These are phyloP conservation scores for Candida nitratophila DNA, from an alignment of 805 yeast genomes.

Conservation along the genomic window DNA sequence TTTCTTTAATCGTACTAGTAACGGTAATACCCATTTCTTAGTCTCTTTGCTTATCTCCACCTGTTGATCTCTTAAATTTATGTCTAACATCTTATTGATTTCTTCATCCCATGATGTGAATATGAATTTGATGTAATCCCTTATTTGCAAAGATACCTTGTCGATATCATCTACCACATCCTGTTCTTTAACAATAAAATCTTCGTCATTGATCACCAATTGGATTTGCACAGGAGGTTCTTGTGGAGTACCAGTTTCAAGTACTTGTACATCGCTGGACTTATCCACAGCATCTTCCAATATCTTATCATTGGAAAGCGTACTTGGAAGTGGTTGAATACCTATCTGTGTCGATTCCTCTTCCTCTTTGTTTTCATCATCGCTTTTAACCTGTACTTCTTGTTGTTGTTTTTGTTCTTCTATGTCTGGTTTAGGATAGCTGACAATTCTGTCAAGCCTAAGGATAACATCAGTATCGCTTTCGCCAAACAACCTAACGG, in stretches of 20 bases:
- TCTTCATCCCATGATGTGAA: slow-evolving; percentile 31
- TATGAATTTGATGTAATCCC: slow-evolving; percentile 41
- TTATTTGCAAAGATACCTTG: slow-evolving; percentile 31
- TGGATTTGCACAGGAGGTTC: neutral
- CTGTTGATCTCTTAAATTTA: slow-evolving; percentile 10
- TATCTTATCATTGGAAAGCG: no score
- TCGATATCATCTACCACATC: slow-evolving; percentile 27
- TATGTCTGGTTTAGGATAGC: neutral
- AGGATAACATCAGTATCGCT: slow-evolving; percentile 10
- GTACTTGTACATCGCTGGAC: no score
- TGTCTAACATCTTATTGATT: slow-evolving; percentile 4
- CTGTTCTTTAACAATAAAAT: slow-evolving; percentile 12
- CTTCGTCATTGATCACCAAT: slow-evolving; percentile 2
- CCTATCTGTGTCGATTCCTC: no score
- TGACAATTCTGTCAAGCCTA: slow-evolving; percentile 7
- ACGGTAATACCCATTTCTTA: slow-evolving; percentile 40
- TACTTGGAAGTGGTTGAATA: no score
- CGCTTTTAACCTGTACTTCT: no score
- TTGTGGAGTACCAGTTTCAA: no score
- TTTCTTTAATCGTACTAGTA: slow-evolving; percentile 47
- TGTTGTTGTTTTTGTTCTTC: neutral
- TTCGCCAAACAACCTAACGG: slow-evolving; percentile 14
- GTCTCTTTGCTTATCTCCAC: slow-evolving; percentile 35
- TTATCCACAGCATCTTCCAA: no score
- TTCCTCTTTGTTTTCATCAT: no score